Base-by-base conservation (phyloP, 768 basidiomycete species). In the Boletus rubescentipes region DNA sequence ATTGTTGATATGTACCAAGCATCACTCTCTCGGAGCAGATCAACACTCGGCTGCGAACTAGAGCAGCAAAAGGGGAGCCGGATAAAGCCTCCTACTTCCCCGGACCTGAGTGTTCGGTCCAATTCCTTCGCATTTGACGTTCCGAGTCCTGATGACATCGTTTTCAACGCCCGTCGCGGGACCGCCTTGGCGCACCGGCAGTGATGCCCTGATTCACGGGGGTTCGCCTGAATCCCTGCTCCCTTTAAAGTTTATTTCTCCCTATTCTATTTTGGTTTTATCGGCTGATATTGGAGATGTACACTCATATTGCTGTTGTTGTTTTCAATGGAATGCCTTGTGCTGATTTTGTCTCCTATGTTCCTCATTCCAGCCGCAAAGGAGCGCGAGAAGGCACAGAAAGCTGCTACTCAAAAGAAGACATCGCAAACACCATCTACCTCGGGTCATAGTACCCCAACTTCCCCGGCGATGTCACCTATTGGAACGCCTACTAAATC, bases 81-180 rank as follows among this genome's bases (percentile, higher is more conserved):
- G 30, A 44, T 14, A 40, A 59, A 54, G 11, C 39, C 50, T 18
- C 44, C 52, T 20, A 55, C 50, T 23, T 71, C 77, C n/a, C 74
- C 78, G 16, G 70, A 71, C 48, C 55, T 74, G 37, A 63, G 65
- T 9, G 63, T 71, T 14, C 62, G 73, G 16, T 66, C 67, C 37
- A 71, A 74, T 3, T 61, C 61, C 49, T 91, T 91, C 66, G 73
- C 83, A 10, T 93, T 94, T 64, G 84, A 93, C 57, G 80, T 78
- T 21, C 91, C 91, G 34, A 97, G 94, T 70, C 96, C 96, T 20
- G 96, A 98, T 61, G 96, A 98, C 63, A 72, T 91, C 58, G 85
- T 98, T 9, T 75, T 89, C 62, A 83, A 83, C 60, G 91, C 93
- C 49, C 83, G 93, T 45, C 84, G 81, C 49, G 89, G 89, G 42